These are phyloP conservation scores for Roridomyces roridus DNA, from an alignment of 768 basidiomycete species.

Conservation along the genomic window DNA sequence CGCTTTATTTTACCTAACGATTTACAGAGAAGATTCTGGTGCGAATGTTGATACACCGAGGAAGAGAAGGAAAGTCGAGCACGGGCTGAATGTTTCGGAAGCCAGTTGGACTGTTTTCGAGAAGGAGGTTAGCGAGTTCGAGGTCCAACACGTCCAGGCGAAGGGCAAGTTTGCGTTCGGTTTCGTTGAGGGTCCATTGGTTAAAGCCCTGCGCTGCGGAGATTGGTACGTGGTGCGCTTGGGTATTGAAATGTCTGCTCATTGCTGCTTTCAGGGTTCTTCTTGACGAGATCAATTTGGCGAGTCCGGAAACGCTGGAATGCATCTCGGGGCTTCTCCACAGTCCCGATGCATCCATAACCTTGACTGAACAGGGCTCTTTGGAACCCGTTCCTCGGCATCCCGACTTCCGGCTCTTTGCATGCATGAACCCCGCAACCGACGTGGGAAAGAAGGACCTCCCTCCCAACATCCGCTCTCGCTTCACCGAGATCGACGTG, in stretches of 20 bases:
- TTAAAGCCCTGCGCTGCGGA: slow-evolving; percentile 85
- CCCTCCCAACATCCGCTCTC: slow-evolving; percentile 85
- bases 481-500: slow-evolving; percentile 96
- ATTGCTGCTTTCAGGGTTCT: slow-evolving; percentile 86
- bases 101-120: slow-evolving; percentile 73
- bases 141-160: slow-evolving; percentile 86
- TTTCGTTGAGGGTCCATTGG: slow-evolving; percentile 95
- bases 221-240: slow-evolving; percentile 92
- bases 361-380: slow-evolving; percentile 91
- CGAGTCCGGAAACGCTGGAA: slow-evolving; percentile 93
- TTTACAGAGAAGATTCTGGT: slow-evolving; percentile 33
- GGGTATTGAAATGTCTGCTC: too few relatives aligned
- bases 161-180: slow-evolving; percentile 92
- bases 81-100: slow-evolving; percentile 48
- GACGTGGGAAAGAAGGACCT: slow-evolving; percentile 99
- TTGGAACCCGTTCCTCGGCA: slow-evolving; percentile 91
- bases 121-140: slow-evolving; percentile 76
- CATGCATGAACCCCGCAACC: slow-evolving; percentile 99
- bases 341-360: slow-evolving; percentile 86
- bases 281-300: slow-evolving; percentile 95
- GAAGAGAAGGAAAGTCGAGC: slow-evolving; percentile 73
- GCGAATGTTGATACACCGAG: slow-evolving; percentile 55
- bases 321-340: slow-evolving; percentile 89
- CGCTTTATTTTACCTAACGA: not conserved
- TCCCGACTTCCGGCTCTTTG: slow-evolving; percentile 94